Evolutionary conservation across 2,329 filamentous ascomycete genomes (phyloP).

Genomic region (Penicillium sp.): DNA sequence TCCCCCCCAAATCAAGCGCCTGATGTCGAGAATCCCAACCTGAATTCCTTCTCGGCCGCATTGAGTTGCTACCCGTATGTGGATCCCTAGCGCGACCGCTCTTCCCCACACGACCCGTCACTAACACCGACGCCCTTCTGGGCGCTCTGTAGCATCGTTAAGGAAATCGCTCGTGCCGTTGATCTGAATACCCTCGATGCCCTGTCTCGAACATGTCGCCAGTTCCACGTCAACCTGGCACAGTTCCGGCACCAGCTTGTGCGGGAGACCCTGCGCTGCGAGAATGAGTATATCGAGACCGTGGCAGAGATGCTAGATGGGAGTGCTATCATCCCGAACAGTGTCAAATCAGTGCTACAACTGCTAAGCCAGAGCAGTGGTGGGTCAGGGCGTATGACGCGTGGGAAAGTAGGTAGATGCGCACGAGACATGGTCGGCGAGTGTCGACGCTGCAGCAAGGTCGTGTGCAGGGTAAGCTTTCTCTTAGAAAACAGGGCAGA

Average conservation of each 20-base stretch:
- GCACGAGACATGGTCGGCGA: slow-evolving; percentile 85
- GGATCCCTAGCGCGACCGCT: slow-evolving; percentile 10
- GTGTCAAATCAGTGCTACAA: slow-evolving; percentile 40
- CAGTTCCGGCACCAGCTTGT: slow-evolving; percentile 78
- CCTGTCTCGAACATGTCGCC: slow-evolving; percentile 80
- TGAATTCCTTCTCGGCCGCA: slow-evolving; percentile 49
- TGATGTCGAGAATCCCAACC: slow-evolving; percentile 27
- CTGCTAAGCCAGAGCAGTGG: slow-evolving; percentile 37
- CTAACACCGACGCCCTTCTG: slow-evolving; percentile 19
- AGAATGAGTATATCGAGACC: slow-evolving; percentile 65
- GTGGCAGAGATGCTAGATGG: slow-evolving; percentile 51
- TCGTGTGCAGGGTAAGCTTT: slow-evolving; percentile 78
- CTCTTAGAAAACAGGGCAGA: not conserved
- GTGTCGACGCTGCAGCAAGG: slow-evolving; percentile 76
- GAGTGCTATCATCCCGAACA: slow-evolving; percentile 42
- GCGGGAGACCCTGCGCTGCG: slow-evolving; percentile 77
- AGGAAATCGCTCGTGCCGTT: slow-evolving; percentile 74
- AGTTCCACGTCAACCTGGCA: slow-evolving; percentile 76
- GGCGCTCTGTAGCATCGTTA: slow-evolving; percentile 68
- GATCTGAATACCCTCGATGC: slow-evolving; percentile 88
- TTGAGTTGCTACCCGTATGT: slow-evolving; percentile 58
- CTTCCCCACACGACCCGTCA: slow-evolving; percentile 12
- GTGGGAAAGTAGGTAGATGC: slow-evolving; percentile 76
- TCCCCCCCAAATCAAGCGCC: slow-evolving; percentile 2
- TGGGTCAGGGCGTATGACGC: slow-evolving; percentile 53